phyloP scores from a whole-genome alignment of 2,329 filamentous ascomycete genomes.

The Chrysoporthe deuterocubensis region DNA sequence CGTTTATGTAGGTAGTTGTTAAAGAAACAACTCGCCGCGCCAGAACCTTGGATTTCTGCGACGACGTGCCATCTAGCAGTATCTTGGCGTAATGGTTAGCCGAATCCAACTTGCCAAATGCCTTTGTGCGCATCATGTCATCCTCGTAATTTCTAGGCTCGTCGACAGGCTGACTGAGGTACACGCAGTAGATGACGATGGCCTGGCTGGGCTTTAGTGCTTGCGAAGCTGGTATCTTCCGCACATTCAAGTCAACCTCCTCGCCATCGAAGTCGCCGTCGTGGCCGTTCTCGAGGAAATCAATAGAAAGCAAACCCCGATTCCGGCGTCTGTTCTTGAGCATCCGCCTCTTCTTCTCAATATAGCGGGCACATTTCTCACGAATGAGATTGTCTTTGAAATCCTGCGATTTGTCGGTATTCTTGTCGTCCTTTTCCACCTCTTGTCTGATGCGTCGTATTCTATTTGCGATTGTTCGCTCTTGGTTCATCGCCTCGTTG shows the following conservation, averaged over 20 bases:
- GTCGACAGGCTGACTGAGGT: constrained; percentile 13
- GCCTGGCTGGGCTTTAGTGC: constrained; percentile 15
- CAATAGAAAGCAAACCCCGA: not conserved
- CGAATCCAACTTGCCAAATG: constrained; percentile 11
- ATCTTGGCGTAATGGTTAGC: constrained; percentile 23
- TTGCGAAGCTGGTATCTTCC: constrained; percentile 7
- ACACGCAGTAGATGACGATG: constrained; percentile 16
- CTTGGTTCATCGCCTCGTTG: not conserved
- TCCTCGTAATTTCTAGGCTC: not conserved
- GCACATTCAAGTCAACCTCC: not conserved
- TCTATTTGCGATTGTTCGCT: not conserved
- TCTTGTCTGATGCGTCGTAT: constrained; percentile 1
- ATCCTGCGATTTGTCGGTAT: constrained; percentile 10
- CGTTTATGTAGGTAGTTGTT: not conserved
- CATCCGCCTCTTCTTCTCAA: constrained; percentile 8
- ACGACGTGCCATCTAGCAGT: constrained; percentile 10
- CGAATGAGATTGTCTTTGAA: not conserved
- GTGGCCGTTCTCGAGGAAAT: constrained; percentile 1
- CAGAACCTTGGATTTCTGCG: not conserved
- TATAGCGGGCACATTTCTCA: not conserved
- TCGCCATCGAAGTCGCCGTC: not conserved
- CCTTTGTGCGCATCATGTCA: constrained; percentile 12
- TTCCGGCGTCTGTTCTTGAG: constrained; percentile 1
- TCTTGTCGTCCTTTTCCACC: not conserved
- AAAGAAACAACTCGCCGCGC: not conserved